Evolutionary conservation across 2,329 filamentous ascomycete species (phyloP).

Genomic region (Sphaerulina vaccinii): DNA sequence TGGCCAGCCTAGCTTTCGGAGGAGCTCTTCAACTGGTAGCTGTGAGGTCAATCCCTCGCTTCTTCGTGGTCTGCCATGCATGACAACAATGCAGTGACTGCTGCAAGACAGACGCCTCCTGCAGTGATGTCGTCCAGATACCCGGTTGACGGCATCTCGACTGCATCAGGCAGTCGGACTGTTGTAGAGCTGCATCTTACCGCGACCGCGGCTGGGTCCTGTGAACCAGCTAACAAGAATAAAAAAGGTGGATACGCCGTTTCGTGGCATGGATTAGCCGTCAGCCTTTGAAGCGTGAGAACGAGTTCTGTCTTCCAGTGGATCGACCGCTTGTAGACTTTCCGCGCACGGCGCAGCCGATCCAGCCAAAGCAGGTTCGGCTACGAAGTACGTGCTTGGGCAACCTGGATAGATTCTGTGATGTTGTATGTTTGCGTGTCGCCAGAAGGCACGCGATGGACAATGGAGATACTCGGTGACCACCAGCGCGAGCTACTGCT

Average conservation of each 20-base stretch:
- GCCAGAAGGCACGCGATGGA: not conserved
- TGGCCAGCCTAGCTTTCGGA: not conserved
- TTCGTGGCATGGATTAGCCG: conserved; percentile 23
- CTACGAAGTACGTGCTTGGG: conserved; percentile 11
- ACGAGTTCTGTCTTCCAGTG: conserved; percentile 22
- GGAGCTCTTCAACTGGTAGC: not conserved
- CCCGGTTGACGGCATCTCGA: conserved; percentile 21
- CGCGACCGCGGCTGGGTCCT: conserved; percentile 9
- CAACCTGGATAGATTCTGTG: conserved; percentile 6
- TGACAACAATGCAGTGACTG: conserved; percentile 3
- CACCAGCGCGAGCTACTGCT: not conserved
- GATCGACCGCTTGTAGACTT: conserved; percentile 23
- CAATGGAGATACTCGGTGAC: not conserved
- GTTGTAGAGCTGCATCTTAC: not conserved
- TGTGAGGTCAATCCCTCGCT: not conserved
- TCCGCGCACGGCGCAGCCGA: conserved; percentile 19
- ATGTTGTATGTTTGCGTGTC: not conserved
- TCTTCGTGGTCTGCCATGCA: not conserved
- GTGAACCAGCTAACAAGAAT: conserved; percentile 6
- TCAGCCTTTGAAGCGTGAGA: conserved; percentile 12
- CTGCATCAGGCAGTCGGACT: not conserved
- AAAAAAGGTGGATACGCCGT: conserved; percentile 18
- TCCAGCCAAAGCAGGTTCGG: conserved; percentile 20
- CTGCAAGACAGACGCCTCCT: conserved; percentile 19
- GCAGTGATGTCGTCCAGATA: conserved; percentile 14